These are phyloP conservation scores for Diaporthe batatas DNA, from an alignment of 2,329 filamentous ascomycete species.

Conservation along the genomic window DNA sequence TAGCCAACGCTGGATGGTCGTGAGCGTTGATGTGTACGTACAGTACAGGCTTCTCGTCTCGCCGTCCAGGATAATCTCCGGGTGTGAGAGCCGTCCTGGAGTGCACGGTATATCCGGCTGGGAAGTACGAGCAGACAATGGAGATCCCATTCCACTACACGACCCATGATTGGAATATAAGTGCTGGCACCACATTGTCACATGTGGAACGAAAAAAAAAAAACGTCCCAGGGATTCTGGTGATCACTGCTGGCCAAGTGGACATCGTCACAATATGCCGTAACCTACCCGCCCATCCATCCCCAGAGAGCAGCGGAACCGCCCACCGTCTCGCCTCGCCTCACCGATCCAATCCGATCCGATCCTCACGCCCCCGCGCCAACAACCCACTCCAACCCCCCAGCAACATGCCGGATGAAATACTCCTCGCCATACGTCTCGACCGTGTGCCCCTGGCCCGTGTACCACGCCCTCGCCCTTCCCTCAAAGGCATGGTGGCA, in stretches of 20 bases:
- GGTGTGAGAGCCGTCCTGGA: background rate
- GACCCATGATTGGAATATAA: background rate
- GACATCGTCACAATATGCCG: too few relatives aligned
- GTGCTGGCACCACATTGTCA: background rate
- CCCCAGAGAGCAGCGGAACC: too few relatives aligned
- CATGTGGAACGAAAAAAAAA: too few relatives aligned
- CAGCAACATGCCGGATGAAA: constrained; percentile 9
- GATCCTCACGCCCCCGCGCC: background rate
- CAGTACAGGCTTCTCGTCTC: background rate
- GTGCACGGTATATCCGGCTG: too few relatives aligned
- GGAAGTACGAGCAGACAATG: background rate
- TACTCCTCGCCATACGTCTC: constrained; percentile 9
- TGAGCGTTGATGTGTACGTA: background rate
- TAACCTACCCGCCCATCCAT: too few relatives aligned
- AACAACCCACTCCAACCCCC: constrained; percentile 16
- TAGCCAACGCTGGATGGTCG: background rate
- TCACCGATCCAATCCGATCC: too few relatives aligned
- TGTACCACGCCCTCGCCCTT: constrained; percentile 22
- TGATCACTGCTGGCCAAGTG: too few relatives aligned
- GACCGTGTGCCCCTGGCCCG: background rate
- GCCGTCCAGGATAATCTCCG: background rate
- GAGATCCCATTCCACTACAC: background rate
- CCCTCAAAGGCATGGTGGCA: constrained; percentile 18
- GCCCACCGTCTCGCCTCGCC: too few relatives aligned
- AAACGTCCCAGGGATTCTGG: too few relatives aligned